Base-by-base conservation (phyloP, 169 alveolate genomes). In the Plasmodium billcollinsi region DNA sequence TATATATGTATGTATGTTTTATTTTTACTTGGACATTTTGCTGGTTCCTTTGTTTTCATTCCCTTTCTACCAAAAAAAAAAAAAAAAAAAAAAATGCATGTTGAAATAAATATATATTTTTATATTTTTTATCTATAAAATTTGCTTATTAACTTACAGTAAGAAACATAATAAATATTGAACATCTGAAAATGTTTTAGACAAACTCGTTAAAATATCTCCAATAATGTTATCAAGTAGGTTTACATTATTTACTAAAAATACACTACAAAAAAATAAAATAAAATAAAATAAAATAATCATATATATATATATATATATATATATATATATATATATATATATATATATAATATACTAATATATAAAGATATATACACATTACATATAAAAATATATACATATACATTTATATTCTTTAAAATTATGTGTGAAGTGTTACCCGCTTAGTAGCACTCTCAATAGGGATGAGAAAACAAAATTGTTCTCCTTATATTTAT, bases 151-250 rank as follows among this genome's bases (percentile, higher is more conserved):
- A 6, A 63, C 95, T 61, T 88, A 92, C 89, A 89, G n/a, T 39
- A 89, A 73, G 74, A 88, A 95, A 83, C 96, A 89, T 39, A 91
- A 39, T 20, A 94, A 80, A 52, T 94, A 94, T 65, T 95, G 95
- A 52, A 95, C 76, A 61, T 95, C 97, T 14, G 94, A 93, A 47
- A 95, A 92, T n/a, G 97, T 96, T 67, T 93, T 95, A 26, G 95
- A 89, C 24, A 95, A 78, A 43, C 96, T 91, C 24, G 97, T 95
- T 12, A 95, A 71, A 39, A 95, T 94, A 50, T 95, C 97, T 12
- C 97, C 97, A 3, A 95, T 91, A n/a, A 95, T 91, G 85, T 95
- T 95, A 47, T 93, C 94, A 14, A 90, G 91, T 12, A 95, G 93
- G 52, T 93, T 93, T 15, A 95, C 96, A 67, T 90, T 93, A 9